phyloP scores from a whole-genome alignment of 1,139 yeast species.

The Pichia sp. region DNA sequence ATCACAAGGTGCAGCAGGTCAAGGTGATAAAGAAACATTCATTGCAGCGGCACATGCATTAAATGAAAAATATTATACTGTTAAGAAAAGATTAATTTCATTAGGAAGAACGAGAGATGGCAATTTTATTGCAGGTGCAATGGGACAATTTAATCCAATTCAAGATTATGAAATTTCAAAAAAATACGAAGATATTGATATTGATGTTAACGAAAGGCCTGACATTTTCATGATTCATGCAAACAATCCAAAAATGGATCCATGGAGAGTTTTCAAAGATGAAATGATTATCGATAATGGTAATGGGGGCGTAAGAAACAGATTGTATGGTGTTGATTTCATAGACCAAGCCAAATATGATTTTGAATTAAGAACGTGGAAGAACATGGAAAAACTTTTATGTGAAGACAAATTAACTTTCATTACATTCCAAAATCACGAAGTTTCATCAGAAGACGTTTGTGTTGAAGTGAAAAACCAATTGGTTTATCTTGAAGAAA shows the following conservation, averaged over 20 bases:
- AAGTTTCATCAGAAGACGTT: slow-evolving; percentile 13
- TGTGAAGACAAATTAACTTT: slow-evolving; percentile 40
- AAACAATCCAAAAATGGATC: slow-evolving; percentile 28
- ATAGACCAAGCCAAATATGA: slow-evolving; percentile 37
- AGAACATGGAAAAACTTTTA: not conserved
- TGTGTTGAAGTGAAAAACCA: not conserved
- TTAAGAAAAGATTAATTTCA: slow-evolving; percentile 36
- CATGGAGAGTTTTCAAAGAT: slow-evolving; percentile 21
- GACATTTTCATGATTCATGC: slow-evolving; percentile 23
- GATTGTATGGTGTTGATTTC: slow-evolving; percentile 37
- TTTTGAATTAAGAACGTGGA: slow-evolving; percentile 2
- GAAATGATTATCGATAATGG: slow-evolving; percentile 2
- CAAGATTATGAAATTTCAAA: slow-evolving; percentile 42
- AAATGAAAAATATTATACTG: slow-evolving; percentile 58
- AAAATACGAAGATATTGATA: slow-evolving; percentile 16
- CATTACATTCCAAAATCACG: slow-evolving; percentile 41
- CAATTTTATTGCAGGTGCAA: slow-evolving; percentile 44
- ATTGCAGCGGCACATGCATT: slow-evolving; percentile 71
- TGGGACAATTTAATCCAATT: slow-evolving; percentile 68
- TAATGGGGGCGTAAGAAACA: slow-evolving; percentile 8
- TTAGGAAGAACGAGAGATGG: slow-evolving; percentile 31
- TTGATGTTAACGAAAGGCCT: slow-evolving; percentile 21
- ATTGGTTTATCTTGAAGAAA: not conserved
- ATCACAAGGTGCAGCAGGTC: slow-evolving; percentile 81
- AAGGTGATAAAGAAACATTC: slow-evolving; percentile 88